Evolutionary conservation across 768 basidiomycete species (phyloP).

Genomic region (Lactifluus piperatus): DNA sequence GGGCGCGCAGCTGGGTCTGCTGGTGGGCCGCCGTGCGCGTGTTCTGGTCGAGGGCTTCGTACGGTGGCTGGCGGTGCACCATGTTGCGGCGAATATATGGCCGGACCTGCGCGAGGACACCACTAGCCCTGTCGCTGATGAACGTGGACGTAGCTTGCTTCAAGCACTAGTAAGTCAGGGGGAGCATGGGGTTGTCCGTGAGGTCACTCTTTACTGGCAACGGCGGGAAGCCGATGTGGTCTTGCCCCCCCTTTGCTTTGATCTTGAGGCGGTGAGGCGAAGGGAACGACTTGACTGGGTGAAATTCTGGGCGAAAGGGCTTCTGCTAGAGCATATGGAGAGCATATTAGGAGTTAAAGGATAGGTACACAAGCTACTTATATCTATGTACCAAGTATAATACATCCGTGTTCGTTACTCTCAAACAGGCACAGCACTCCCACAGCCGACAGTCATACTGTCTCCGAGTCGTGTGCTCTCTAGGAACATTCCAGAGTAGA

Average conservation of each 20-base stretch:
- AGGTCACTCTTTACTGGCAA: constrained; percentile 55
- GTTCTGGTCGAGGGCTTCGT: constrained; percentile 46
- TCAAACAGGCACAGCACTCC: constrained; percentile 12
- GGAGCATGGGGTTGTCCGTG: constrained; percentile 35
- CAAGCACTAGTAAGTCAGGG: constrained; percentile 46
- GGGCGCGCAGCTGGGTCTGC: constrained; percentile 51
- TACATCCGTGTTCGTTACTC: too few species aligned
- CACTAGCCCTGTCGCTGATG: constrained; percentile 25
- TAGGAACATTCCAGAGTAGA: constrained; percentile 53
- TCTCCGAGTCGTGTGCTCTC: constrained; percentile 28
- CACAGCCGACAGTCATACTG: constrained; percentile 30
- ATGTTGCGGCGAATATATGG: constrained; percentile 72
- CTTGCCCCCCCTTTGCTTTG: constrained; percentile 46
- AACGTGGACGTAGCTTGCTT: constrained; percentile 36
- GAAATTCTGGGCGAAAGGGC: constrained; percentile 17
- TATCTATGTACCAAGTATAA: not conserved
- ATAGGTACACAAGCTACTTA: not conserved
- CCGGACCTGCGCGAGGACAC: constrained; percentile 36
- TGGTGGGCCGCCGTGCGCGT: constrained; percentile 29
- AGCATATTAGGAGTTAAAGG: constrained; percentile 9
- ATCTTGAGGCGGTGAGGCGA: constrained; percentile 19
- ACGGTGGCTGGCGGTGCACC: constrained; percentile 64
- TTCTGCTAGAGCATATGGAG: constrained; percentile 20
- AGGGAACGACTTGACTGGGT: constrained; percentile 22
- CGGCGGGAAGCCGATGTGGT: constrained; percentile 28